phyloP scores from a whole-genome alignment of 2,329 filamentous ascomycete species.

The Fusarium globosum region DNA sequence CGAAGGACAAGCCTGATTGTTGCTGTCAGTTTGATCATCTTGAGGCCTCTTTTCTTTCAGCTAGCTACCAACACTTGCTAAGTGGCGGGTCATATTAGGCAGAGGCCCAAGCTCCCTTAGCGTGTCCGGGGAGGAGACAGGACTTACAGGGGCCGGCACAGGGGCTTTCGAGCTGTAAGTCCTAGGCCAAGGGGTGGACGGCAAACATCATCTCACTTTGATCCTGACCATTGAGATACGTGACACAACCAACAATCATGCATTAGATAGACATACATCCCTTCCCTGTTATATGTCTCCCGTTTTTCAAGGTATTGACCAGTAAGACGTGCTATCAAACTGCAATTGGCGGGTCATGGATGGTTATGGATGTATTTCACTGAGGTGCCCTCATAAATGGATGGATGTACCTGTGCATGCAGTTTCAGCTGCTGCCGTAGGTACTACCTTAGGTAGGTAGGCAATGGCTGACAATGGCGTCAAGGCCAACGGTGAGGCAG shows the following conservation, averaged over 20 bases:
- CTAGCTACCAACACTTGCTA: background rate
- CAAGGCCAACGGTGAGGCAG: background rate
- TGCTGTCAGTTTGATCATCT: background rate
- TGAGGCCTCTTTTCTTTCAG: conserved; percentile 1
- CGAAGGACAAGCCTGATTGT: background rate
- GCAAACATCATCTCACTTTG: background rate
- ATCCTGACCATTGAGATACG: background rate
- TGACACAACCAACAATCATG: background rate
- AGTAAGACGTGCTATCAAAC: background rate
- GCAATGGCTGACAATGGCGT: background rate
- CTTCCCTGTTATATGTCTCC: background rate
- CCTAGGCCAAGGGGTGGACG: background rate
- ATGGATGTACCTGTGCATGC: background rate
- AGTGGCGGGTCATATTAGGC: background rate
- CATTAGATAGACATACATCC: background rate
- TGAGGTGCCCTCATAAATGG: background rate
- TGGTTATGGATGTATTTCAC: background rate
- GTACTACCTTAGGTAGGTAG: too few species aligned
- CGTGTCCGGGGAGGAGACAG: conserved; percentile 5
- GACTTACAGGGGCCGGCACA: background rate
- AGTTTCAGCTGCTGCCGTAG: background rate
- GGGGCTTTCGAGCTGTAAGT: background rate
- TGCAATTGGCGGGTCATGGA: background rate
- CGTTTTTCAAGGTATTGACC: background rate
- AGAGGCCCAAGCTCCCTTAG: conserved; percentile 13